Percentiles rank a stretch among this genome's conserved stretches.
Conservation (phyloP, 148 eudicot genomes). For the Spergularia marina region DNA sequence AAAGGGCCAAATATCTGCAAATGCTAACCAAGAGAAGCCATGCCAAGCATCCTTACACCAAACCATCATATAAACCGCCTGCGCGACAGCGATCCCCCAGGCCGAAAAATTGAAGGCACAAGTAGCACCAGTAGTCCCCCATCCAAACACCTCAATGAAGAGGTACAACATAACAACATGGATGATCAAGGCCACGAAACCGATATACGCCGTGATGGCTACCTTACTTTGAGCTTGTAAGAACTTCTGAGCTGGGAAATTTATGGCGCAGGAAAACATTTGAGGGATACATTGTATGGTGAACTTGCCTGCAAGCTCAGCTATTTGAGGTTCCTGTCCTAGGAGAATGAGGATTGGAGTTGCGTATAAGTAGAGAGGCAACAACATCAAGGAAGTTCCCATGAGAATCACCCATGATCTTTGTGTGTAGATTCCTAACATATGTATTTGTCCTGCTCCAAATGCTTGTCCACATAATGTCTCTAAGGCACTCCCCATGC, state of each 20-base stretch:
- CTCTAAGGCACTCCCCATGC: constrained; percentile 97
- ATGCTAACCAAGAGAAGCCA: constrained; percentile 76
- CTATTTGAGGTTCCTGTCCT: constrained; percentile 68
- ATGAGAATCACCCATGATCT: constrained; percentile 79
- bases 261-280: constrained; percentile 79
- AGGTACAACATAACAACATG: constrained; percentile 54
- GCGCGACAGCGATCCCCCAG: constrained; percentile 75
- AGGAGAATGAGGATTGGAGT: constrained; percentile 57
- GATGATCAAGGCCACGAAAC: constrained; percentile 52
- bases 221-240: constrained; percentile 86
- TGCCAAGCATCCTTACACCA: constrained; percentile 89
- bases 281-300: constrained; percentile 79
- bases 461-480: constrained; percentile 92
- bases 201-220: constrained; percentile 66
- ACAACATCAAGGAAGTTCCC: constrained; percentile 45
- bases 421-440: constrained; percentile 93
- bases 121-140: constrained; percentile 85
- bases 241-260: constrained; percentile 86
- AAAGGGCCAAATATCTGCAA: constrained; percentile 79
- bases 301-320: constrained; percentile 66
- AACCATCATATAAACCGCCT: constrained; percentile 56
- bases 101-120: constrained; percentile 65
- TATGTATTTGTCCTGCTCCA: constrained; percentile 80
- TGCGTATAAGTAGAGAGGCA: constrained; percentile 67
- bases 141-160: constrained; percentile 59